Conservation (phyloP, 169 alveolate species). For the Cyclospora cayetanensis region DNA sequence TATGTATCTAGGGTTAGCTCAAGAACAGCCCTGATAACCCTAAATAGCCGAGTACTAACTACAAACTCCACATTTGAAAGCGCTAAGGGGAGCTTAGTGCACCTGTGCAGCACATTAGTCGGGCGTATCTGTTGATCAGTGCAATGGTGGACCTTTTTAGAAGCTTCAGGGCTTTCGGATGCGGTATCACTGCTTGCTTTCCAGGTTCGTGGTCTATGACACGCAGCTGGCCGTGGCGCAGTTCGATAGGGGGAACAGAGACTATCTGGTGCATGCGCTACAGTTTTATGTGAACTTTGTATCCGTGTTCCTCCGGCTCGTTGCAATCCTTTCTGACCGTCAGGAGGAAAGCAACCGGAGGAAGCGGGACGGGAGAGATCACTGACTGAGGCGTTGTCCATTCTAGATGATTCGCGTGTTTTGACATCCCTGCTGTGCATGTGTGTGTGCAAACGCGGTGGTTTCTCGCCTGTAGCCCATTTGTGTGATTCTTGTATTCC, state of each 20-base stretch:
- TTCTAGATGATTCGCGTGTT: too few species aligned
- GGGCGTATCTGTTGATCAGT: neutral
- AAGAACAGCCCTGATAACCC: slow-evolving; percentile 15
- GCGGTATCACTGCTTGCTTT: neutral
- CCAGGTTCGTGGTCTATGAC: slow-evolving; percentile 57
- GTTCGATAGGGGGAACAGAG: slow-evolving; percentile 14
- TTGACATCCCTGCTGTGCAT: too few species aligned
- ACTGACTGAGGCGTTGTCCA: too few species aligned
- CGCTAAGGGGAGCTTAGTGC: neutral
- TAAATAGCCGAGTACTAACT: neutral
- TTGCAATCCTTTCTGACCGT: slow-evolving; percentile 41
- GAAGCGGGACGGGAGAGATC: neutral
- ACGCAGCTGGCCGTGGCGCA: slow-evolving; percentile 67
- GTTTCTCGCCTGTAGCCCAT: too few species aligned
- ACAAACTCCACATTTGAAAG: neutral
- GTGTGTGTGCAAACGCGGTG: too few species aligned
- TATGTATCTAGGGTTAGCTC: slow-evolving; percentile 42
- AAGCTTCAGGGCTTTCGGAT: slow-evolving; percentile 18
- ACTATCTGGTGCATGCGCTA: slow-evolving; percentile 57
- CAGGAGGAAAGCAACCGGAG: slow-evolving; percentile 40
- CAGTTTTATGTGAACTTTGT: slow-evolving; percentile 47
- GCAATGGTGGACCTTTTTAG: too few species aligned
- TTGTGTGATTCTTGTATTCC: too few species aligned
- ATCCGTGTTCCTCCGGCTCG: slow-evolving; percentile 37
- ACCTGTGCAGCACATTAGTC: neutral